A percentile compares a stretch with the other conserved stretches of the same genome.
Conservation (phyloP, 257 asterid genomes). For the Nicotiana tabacum region DNA sequence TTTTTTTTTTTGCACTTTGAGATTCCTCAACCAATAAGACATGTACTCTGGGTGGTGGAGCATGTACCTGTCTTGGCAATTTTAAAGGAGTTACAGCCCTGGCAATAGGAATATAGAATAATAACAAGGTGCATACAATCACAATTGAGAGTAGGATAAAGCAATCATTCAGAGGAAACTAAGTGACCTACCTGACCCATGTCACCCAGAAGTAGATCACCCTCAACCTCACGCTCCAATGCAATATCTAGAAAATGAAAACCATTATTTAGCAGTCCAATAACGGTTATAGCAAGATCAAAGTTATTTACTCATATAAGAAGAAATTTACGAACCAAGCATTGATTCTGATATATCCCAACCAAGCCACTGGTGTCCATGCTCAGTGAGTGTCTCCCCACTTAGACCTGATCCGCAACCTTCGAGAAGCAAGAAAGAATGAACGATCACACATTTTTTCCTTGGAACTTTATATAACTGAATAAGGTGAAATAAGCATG, state of each 20-base stretch:
- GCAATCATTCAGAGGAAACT: neutral
- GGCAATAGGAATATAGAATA: neutral
- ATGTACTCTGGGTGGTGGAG: neutral
- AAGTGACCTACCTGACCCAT: constrained; percentile 74
- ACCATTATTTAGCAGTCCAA: neutral
- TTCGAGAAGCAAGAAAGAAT: constrained; percentile 16
- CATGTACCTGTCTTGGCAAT: neutral
- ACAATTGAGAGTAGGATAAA: neutral
- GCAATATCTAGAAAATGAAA: constrained; percentile 51
- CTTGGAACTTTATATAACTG: neutral
- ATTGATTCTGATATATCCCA: constrained; percentile 85
- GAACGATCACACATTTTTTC: neutral
- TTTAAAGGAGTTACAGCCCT: neutral
- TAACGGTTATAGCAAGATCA: neutral
- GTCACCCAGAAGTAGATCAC: constrained; percentile 83
- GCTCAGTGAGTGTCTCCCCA: constrained; percentile 83
- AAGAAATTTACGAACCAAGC: constrained; percentile 38
- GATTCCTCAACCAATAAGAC: neutral
- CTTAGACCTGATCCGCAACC: constrained; percentile 99
- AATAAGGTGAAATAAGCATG: neutral
- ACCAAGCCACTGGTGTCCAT: constrained; percentile 96
- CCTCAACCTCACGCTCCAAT: constrained; percentile 86
- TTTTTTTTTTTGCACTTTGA: neutral
- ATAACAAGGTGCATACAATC: neutral
- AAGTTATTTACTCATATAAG: neutral